A percentile compares a stretch with the other conserved stretches of the same genome.
Evolutionary conservation across 768 basidiomycete genomes (phyloP).

Genomic region (Phanerochaete sordida): DNA sequence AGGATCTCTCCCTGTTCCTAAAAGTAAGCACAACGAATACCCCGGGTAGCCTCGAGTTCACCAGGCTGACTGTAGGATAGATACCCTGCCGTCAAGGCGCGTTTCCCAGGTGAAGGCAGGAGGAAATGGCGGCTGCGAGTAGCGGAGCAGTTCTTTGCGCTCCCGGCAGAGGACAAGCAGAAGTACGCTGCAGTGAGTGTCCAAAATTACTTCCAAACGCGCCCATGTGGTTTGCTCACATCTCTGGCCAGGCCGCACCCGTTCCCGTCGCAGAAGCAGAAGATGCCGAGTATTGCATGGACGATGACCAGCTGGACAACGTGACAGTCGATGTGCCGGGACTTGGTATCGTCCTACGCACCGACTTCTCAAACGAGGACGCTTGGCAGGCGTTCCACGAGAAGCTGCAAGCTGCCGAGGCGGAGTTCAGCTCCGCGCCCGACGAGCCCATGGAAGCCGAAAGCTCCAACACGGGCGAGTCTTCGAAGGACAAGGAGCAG

Average conservation of each 20-base stretch:
- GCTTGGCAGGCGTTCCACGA: slow-evolving; percentile 58
- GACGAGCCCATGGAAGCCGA: slow-evolving; percentile 15
- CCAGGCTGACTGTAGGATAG: slow-evolving; percentile 18
- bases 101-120: slow-evolving; percentile 50
- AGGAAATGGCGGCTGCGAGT: slow-evolving; percentile 53
- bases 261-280: slow-evolving; percentile 14
- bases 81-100: slow-evolving; percentile 43
- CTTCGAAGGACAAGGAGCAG: slow-evolving; percentile 15
- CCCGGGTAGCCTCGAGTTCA: not conserved
- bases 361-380: slow-evolving; percentile 65
- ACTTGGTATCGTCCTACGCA: slow-evolving; percentile 65
- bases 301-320: slow-evolving; percentile 54
- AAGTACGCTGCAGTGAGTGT: slow-evolving; percentile 18
- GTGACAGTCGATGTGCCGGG: slow-evolving; percentile 42
- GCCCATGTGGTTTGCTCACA: not conserved
- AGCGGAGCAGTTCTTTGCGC: slow-evolving; percentile 47
- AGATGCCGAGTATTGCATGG: slow-evolving; percentile 28
- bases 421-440: slow-evolving; percentile 41
- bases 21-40: slow-evolving; percentile 12
- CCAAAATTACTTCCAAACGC: not conserved
- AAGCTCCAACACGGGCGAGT: slow-evolving; percentile 20
- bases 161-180: slow-evolving; percentile 23
- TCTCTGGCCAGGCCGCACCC: slow-evolving; percentile 14
- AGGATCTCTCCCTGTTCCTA: slow-evolving; percentile 15
- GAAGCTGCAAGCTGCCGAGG: slow-evolving; percentile 52